Conservation (phyloP, 371 early-diverging fungal species). For the Mucor plumbeus region DNA sequence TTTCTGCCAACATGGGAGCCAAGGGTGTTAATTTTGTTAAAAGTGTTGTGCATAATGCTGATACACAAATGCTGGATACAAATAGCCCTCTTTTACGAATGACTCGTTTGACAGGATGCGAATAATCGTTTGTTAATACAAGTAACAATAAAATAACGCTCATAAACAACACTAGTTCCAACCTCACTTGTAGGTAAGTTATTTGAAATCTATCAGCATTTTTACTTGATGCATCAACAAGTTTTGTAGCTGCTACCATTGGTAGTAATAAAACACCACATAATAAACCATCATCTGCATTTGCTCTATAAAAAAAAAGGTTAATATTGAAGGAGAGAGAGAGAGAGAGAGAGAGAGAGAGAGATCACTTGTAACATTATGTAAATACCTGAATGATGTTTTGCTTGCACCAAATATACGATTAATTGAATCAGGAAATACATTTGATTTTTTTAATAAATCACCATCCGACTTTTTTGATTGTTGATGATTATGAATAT, state of each 20-base stretch:
- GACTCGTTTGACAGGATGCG: slow-evolving; percentile 40
- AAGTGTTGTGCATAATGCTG: slow-evolving; percentile 35
- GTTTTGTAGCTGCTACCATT: slow-evolving; percentile 48
- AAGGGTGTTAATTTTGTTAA: slow-evolving; percentile 32
- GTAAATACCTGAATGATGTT: slow-evolving; percentile 28
- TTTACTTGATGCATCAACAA: slow-evolving; percentile 28
- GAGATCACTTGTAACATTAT: no score
- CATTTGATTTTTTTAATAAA: neutral
- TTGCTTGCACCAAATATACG: slow-evolving; percentile 31
- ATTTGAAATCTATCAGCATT: slow-evolving; percentile 22
- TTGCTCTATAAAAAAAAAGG: slow-evolving; percentile 26
- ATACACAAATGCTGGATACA: slow-evolving; percentile 39
- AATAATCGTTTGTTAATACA: slow-evolving; percentile 33
- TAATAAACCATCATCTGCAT: slow-evolving; percentile 53
- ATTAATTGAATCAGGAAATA: slow-evolving; percentile 12
- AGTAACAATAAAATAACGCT: slow-evolving; percentile 34
- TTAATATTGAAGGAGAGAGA: neutral
- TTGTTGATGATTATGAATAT: slow-evolving; percentile 6
- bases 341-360: no score
- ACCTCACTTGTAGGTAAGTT: slow-evolving; percentile 36
- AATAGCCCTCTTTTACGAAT: slow-evolving; percentile 50
- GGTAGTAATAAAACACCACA: slow-evolving; percentile 49
- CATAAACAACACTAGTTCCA: slow-evolving; percentile 46
- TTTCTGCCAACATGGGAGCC: slow-evolving; percentile 30
- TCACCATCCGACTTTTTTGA: slow-evolving; percentile 14